Evolutionary conservation across 2,329 filamentous ascomycete genomes (phyloP), one percentile per base, ranked within the genome.

Genomic region (Microdochium bolleyi): DNA sequence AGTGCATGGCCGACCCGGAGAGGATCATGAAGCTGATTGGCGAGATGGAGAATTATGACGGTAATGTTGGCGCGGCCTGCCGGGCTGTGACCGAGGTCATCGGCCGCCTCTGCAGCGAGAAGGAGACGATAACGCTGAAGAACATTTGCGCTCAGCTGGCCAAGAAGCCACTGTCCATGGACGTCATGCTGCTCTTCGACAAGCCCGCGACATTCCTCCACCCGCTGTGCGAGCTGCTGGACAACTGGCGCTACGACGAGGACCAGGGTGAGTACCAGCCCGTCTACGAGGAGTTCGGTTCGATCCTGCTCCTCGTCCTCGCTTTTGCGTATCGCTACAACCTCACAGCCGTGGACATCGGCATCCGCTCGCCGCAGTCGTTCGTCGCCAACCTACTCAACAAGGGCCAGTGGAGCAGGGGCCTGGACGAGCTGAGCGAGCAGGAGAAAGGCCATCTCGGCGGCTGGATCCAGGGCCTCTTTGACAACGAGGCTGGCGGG

Each of bases 41-140:
- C 38, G 90, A 95, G 61, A 75, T 99, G 24, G 90, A 96, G 53
- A 87, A 86, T 50, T 91, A 94, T 79, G 89, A 95, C 62, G 92
- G 92, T 1, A 96, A 96, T 66, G 89, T 89, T 2, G 90, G 89
- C 2, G 89, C 90, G 2, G 89, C 95, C 19, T 88, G 87, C 50
- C 84, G 86, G 55, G 92, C 91, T 2, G 74, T 92, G 48, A 81
- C 84, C 38, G 87, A 89, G 73, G 77, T 88, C 30, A 79, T 91
- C 61, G 76, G 80, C 22, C 81, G 83, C 57, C 76, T 91, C 16
- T 92, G 87, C 61, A 74, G 76, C 19, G 85, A 79, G 49, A 88
- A 87, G 60, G 88, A 90, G 60, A 92, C 89, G 0, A 89, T 89
- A 79, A 80, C 86, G n/a, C 69, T 95, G 49, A 90, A 91, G 65